phyloP scores from a whole-genome alignment of 805 yeast species.

The Candida sphagnicola region DNA sequence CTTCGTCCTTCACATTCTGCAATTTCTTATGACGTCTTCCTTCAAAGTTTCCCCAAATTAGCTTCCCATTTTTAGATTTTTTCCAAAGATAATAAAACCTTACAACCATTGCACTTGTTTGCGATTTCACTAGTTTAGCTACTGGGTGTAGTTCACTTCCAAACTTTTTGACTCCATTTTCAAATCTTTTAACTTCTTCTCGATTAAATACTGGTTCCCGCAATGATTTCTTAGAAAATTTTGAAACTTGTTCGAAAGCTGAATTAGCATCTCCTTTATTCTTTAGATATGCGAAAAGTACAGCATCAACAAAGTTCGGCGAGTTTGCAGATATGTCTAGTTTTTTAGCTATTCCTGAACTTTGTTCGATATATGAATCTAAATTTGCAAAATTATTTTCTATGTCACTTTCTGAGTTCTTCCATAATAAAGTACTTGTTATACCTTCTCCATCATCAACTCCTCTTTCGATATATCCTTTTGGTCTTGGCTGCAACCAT shows the following conservation, averaged over 20 bases:
- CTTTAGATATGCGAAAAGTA: slow-evolving; percentile 52
- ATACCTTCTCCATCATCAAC: slow-evolving; percentile 49
- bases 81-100: slow-evolving; percentile 91
- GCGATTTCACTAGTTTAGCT: slow-evolving; percentile 65
- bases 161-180: slow-evolving; percentile 62
- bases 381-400: slow-evolving; percentile 29
- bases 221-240: slow-evolving; percentile 53
- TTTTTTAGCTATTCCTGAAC: slow-evolving; percentile 53
- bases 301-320: slow-evolving; percentile 80
- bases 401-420: slow-evolving; percentile 32
- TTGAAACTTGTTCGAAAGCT: slow-evolving; percentile 45
- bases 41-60: slow-evolving; percentile 77
- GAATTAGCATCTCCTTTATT: slow-evolving; percentile 44
- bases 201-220: slow-evolving; percentile 73
- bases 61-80: slow-evolving; percentile 70
- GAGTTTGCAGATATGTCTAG: slow-evolving; percentile 57
- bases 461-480: slow-evolving; percentile 84
- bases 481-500: slow-evolving; percentile 78
- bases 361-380: slow-evolving; percentile 51
- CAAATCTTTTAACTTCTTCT: slow-evolving; percentile 66
- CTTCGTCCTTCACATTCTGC: slow-evolving; percentile 25
- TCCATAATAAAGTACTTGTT: slow-evolving; percentile 70
- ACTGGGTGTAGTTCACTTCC: slow-evolving; percentile 83
- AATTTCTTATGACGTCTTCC: slow-evolving; percentile 64
- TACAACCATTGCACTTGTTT: slow-evolving; percentile 73